Base-by-base conservation (phyloP, 78 protist genomes). In the Polysphondylium violaceum region DNA sequence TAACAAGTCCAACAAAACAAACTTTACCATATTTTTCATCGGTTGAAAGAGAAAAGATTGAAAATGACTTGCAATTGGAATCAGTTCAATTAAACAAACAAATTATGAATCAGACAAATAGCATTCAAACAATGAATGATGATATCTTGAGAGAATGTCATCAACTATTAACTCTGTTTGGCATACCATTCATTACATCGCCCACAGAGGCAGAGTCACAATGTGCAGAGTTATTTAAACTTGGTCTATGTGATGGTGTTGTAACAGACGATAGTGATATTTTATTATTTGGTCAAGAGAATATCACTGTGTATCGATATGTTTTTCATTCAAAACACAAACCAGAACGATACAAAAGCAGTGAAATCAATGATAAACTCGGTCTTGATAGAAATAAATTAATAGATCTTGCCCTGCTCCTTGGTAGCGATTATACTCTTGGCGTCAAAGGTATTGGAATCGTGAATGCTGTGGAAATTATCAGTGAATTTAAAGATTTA, bases 131-230 rank as follows among this genome's bases (percentile, higher is more conserved):
- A 25, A 83, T 83, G 2, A 69, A 33, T 41, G 72, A 83, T 69
- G 90, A 83, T 25, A 83, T 83, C 4, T 43, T 83, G 12, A 38
- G 41, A 14, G 81, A 83, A 41, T 83, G 90, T 50, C 73, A 81
- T 53, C 56, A 92, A 27, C 27, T 92, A 6, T 35, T 92, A n/a
- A 51, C 76, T n/a, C 33, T 79, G 31, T 92, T 92, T 77, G 95
- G 95, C 43, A 74, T 93, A 21, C 96, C 96, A 1, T 86, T 17
- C 41, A 68, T 93, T 4, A 88, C 88, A 2, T 69, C 94, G 33
- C 94, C 96, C 1, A 64, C 67, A 12, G 96, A 93, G 59, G 96
- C 96, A 9, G 96, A 93, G 60, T 69, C 96, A 55, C 94, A 93
- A 78, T 93, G 96, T 75, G 96, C 96, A 1, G 51, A 43, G 6